These are phyloP conservation scores for Mitragyna speciosa DNA, from an alignment of 257 asterid genomes.

Conservation along the genomic window DNA sequence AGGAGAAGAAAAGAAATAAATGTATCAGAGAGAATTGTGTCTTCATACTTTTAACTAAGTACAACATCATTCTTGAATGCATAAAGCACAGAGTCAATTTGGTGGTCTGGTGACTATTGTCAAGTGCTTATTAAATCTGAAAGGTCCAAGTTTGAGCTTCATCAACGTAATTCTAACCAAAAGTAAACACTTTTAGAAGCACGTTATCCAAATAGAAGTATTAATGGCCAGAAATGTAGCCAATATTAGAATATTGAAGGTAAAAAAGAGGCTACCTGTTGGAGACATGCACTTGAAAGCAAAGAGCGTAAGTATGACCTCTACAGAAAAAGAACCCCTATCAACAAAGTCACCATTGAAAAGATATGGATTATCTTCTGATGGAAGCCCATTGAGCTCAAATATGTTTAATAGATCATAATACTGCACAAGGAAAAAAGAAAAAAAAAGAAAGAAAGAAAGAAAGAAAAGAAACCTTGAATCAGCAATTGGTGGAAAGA, in stretches of 20 bases:
- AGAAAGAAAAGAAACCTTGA: constrained; percentile 17
- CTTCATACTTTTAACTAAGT: not conserved
- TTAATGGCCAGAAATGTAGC: not conserved
- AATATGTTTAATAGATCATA: constrained; percentile 89
- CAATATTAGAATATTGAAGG: constrained; percentile 7
- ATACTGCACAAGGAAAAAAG: too few relatives aligned
- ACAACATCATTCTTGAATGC: not conserved
- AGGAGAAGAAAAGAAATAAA: not conserved
- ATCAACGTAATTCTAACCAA: not conserved
- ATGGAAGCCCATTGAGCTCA: constrained; percentile 98
- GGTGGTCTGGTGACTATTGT: too few relatives aligned
- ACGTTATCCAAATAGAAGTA: not conserved
- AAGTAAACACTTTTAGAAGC: not conserved
- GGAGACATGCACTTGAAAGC: constrained; percentile 99
- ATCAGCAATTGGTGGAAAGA: constrained; percentile 19
- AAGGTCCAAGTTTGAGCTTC: not conserved
- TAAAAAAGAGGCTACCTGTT: constrained; percentile 54
- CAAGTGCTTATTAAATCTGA: not conserved
- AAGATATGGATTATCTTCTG: constrained; percentile 95
- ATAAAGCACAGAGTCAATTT: not conserved
- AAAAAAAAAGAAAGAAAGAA: constrained; percentile 22
- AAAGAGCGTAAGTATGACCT: constrained; percentile 87
- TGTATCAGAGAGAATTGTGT: not conserved
- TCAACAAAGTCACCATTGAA: constrained; percentile 99
- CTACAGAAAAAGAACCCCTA: constrained; percentile 94